Conservation (phyloP, 108 stramenopile genomes). For the Cylindrotheca fusiformis region DNA sequence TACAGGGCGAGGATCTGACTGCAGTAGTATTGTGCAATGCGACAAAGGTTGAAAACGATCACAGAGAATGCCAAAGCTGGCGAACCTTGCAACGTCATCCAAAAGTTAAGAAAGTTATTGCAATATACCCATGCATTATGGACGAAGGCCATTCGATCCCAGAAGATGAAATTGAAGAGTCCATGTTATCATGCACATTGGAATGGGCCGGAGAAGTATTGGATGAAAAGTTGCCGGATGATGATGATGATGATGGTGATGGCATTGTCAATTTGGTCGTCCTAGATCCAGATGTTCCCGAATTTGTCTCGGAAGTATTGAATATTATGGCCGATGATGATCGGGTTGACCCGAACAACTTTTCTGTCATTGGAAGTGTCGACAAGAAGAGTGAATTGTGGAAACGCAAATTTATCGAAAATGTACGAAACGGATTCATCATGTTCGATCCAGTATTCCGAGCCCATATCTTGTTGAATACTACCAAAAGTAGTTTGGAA, state of each 20-base stretch:
- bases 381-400: background rate
- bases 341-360: background rate
- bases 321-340: background rate
- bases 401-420: background rate
- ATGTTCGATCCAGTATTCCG: background rate
- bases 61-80: background rate
- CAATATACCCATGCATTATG: background rate
- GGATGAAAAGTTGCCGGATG: background rate
- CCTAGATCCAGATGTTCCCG: background rate
- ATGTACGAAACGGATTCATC: background rate
- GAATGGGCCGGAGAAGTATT: background rate
- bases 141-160: background rate
- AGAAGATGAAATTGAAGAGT: background rate
- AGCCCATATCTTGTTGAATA: background rate
- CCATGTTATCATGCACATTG: background rate
- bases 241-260: background rate
- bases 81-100: background rate
- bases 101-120: background rate
- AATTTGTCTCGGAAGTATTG: background rate
- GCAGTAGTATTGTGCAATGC: background rate
- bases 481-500: background rate
- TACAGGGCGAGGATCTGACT: background rate
- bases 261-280: background rate
- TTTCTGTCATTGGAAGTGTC: background rate
- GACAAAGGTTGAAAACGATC: background rate